Conservation (phyloP, 176 grass and related monocot species). For the Aegilops speltoides region DNA sequence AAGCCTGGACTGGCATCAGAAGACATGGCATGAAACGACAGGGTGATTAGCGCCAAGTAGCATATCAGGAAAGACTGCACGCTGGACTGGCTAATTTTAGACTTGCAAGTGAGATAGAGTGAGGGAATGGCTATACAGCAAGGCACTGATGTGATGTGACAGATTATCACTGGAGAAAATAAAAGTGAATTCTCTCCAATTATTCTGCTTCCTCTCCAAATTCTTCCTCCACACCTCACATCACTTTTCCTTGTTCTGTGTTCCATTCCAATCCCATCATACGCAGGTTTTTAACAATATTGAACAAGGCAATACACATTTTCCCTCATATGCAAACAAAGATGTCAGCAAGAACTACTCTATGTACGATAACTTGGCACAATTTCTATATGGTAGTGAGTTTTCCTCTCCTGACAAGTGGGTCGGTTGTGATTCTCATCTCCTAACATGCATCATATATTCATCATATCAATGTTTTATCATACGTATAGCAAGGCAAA, state of each 20-base stretch:
- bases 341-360: not conserved
- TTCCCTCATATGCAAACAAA: not conserved
- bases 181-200: not conserved
- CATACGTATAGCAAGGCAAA: not conserved
- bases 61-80: not conserved
- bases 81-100: not conserved
- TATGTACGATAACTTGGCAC: not conserved
- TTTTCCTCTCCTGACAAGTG: too few relatives aligned
- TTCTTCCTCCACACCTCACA: not conserved
- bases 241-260: not conserved
- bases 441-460: not conserved
- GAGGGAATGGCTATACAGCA: not conserved
- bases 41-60: not conserved
- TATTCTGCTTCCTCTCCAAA: not conserved
- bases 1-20: not conserved
- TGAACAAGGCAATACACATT: not conserved
- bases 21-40: not conserved
- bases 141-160: not conserved
- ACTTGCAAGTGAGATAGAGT: not conserved
- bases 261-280: not conserved
- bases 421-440: not conserved
- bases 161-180: not conserved
- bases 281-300: not conserved
- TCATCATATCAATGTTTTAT: not conserved
- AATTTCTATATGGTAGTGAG: too few relatives aligned